Percentiles rank a stretch among this genome's conserved stretches.
Evolutionary conservation across 2,329 filamentous ascomycete genomes (phyloP).

Genomic region (Sclerotiophoma versabilis): DNA sequence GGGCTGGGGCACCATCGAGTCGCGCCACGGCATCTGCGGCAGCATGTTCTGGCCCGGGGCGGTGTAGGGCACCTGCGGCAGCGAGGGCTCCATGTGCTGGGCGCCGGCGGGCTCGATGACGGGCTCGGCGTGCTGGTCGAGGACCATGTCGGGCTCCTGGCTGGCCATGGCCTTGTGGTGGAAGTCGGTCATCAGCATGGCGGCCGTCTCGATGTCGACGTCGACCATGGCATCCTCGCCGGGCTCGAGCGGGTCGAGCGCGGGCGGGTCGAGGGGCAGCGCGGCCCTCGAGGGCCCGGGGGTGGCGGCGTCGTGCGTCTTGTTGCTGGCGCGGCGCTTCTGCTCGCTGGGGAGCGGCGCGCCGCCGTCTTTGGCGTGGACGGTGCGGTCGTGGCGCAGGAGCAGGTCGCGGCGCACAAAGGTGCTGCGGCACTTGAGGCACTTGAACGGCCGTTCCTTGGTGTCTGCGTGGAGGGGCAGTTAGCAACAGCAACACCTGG

Average conservation of each 20-base stretch:
- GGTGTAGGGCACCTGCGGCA: conserved; percentile 71
- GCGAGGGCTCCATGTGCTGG: conserved; percentile 75
- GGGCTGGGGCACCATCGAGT: conserved; percentile 78
- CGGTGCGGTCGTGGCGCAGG: conserved; percentile 95
- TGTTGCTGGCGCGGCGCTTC: conserved; percentile 79
- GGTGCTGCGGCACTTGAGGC: conserved; percentile 96
- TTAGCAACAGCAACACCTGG: conserved; percentile 35
- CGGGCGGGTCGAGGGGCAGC: conserved; percentile 82
- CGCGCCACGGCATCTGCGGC: conserved; percentile 91
- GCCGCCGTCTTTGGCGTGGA: conserved; percentile 97
- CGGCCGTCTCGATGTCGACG: conserved; percentile 95
- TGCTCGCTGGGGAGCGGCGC: conserved; percentile 92
- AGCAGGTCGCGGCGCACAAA: conserved; percentile 97
- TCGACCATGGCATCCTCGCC: conserved; percentile 91
- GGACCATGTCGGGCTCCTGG: conserved; percentile 65
- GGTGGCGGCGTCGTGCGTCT: conserved; percentile 64
- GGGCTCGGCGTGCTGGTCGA: conserved; percentile 64
- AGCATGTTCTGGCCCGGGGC: conserved; percentile 77
- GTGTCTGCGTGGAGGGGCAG: conserved; percentile 72
- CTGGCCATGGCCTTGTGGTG: conserved; percentile 91
- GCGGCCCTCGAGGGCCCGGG: conserved; percentile 73
- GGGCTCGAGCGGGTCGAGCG: conserved; percentile 90
- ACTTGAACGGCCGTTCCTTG: conserved; percentile 98
- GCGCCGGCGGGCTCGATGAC: conserved; percentile 76
- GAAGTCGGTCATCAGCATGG: conserved; percentile 98